Conservation (phyloP, 257 asterid genomes). For the Solanum virginianum region DNA sequence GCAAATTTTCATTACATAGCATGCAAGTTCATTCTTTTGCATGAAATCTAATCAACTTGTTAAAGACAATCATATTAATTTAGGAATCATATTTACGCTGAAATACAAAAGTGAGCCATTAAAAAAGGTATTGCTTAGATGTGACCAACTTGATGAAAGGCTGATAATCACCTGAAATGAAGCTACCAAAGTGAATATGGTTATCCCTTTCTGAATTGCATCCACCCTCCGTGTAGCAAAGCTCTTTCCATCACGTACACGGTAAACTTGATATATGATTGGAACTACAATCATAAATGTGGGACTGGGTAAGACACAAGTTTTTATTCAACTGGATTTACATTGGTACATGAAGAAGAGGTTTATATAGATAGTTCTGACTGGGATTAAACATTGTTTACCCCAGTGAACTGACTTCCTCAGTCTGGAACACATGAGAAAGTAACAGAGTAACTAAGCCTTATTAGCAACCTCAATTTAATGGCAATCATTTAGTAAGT, state of each 20-base stretch:
- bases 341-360: neutral
- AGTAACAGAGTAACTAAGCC: neutral
- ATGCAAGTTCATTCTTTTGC: neutral
- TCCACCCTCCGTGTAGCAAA: slow-evolving; percentile 96
- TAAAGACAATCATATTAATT: neutral
- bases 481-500: neutral
- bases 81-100: neutral
- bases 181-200: slow-evolving; percentile 63
- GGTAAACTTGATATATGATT: slow-evolving; percentile 80
- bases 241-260: slow-evolving; percentile 94
- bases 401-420: neutral
- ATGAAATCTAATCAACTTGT: neutral
- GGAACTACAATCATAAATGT: slow-evolving; percentile 52
- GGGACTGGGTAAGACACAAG: neutral
- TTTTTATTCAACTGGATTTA: neutral
- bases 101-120: neutral
- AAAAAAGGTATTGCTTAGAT: neutral
- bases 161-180: slow-evolving; percentile 75
- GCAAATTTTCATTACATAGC: neutral
- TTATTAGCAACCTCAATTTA: neutral
- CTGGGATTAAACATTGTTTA: neutral
- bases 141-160: neutral
- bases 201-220: slow-evolving; percentile 86
- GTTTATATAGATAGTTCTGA: neutral
- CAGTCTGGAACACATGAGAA: neutral